Evolutionary conservation across 1,284 basidiomycete species (phyloP).

Genomic region (Leccinum fuscescens): DNA sequence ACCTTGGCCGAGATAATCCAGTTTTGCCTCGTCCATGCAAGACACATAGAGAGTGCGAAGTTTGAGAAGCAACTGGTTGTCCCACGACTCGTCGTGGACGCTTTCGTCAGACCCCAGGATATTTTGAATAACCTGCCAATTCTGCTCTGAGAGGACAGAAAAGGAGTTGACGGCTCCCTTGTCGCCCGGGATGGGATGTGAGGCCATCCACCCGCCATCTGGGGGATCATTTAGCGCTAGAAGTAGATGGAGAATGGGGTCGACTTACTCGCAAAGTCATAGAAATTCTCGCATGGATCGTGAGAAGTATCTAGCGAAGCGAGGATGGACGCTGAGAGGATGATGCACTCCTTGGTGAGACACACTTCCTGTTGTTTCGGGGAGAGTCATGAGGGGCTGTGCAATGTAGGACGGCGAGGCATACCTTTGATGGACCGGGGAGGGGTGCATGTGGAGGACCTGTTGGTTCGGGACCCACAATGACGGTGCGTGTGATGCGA

Average conservation of each 20-base stretch:
- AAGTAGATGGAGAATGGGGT: slow-evolving; percentile 2
- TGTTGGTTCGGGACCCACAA: slow-evolving; percentile 35
- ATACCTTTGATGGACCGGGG: slow-evolving; percentile 30
- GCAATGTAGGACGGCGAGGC: not conserved
- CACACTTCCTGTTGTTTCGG: slow-evolving; percentile 56
- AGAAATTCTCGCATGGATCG: slow-evolving; percentile 96
- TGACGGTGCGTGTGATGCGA: slow-evolving; percentile 30
- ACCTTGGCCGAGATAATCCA: slow-evolving; percentile 61
- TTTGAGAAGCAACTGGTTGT: slow-evolving; percentile 73
- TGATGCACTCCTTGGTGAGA: slow-evolving; percentile 78
- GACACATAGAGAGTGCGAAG: slow-evolving; percentile 79
- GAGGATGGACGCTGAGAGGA: slow-evolving; percentile 81
- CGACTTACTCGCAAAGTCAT: slow-evolving; percentile 80
- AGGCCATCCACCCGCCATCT: slow-evolving; percentile 83
- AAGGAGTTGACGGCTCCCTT: slow-evolving; percentile 71
- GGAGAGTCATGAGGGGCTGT: not conserved
- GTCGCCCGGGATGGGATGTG: slow-evolving; percentile 82
- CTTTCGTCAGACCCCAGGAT: slow-evolving; percentile 48
- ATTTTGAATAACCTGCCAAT: slow-evolving; percentile 61
- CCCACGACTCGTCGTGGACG: slow-evolving; percentile 41
- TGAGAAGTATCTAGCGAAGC: slow-evolving; percentile 77
- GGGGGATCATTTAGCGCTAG: slow-evolving; percentile 1
- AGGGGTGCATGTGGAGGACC: slow-evolving; percentile 30
- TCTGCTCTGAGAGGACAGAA: slow-evolving; percentile 54
- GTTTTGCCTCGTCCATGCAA: slow-evolving; percentile 73